Evolutionary conservation across 108 stramenopile genomes (phyloP), one percentile per base, ranked within the genome.

Genomic region (Cyclotella cryptica): DNA sequence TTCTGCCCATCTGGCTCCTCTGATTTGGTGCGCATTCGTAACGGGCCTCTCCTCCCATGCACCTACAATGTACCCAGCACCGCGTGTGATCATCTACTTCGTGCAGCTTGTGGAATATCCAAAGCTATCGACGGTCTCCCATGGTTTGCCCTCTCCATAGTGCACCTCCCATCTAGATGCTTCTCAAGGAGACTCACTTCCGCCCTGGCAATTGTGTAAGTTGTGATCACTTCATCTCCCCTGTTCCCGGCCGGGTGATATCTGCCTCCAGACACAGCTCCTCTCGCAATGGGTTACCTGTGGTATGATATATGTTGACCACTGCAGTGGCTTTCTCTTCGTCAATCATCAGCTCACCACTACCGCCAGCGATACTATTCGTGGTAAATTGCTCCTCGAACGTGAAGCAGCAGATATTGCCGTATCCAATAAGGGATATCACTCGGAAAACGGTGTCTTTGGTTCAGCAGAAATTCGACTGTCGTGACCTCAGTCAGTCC

Each of bases 171-270:
- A 30, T 2, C 3, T 26, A 59, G 14, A 61, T 61, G 60, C 12
- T 22, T 19, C 43, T 65, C 21, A 65, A 65, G 21, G 64, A 65
- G 30, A 21, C 11, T 45, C 64, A 65, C 22, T 22, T 65, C 24
- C 40, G 60, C 11, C 84, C 85, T 11, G 88, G 84, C 3, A 47
- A 74, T 10, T 53, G 54, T 17, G 69, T 89, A 19, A 84, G 85
- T 14, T 60, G 69, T 42, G 85, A 89, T 67, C 72, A 77, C 45
- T 89, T 78, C 43, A 24, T 69, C 18, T 78, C 74, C 14, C 18
- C 69, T 28, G 53, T 83, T 10, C 76, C 47, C 18, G 88, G 88
- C 18, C 71, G 85, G 18, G 72, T 70, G 4, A 45, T 65, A 1
- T 9, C 54, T 40, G 4, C 30, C 12, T 58, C 58, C 10, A 58